phyloP scores from a whole-genome alignment of 768 basidiomycete genomes.

The Hemileccinum impolitum region DNA sequence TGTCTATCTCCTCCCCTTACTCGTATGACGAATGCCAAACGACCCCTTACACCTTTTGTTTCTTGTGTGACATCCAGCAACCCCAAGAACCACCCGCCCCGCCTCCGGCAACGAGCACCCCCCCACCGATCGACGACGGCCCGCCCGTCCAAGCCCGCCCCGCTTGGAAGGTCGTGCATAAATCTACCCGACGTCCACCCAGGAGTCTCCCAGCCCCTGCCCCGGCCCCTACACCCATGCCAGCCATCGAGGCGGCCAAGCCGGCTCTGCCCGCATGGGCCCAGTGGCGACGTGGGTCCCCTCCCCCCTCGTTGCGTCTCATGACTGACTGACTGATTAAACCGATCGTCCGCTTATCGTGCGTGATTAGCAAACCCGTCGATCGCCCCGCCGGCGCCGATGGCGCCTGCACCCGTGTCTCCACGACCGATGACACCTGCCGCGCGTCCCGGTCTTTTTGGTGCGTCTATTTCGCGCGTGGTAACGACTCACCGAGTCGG shows the following conservation, averaged over 20 bases:
- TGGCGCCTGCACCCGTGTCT: slow-evolving; percentile 31
- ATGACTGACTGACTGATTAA: too few species aligned
- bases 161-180: slow-evolving; percentile 73
- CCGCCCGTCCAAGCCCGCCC: slow-evolving; percentile 53
- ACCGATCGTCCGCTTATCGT: not conserved
- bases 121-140: slow-evolving; percentile 45
- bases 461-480: slow-evolving; percentile 33
- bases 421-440: slow-evolving; percentile 44
- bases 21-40: not conserved
- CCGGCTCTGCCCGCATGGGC: slow-evolving; percentile 73
- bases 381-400: slow-evolving; percentile 49
- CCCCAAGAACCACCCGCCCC: slow-evolving; percentile 35
- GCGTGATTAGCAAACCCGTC: slow-evolving; percentile 56
- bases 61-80: slow-evolving; percentile 16
- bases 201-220: slow-evolving; percentile 41
- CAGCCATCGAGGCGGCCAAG: slow-evolving; percentile 45
- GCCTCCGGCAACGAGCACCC: slow-evolving; percentile 38
- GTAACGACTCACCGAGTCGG: too few species aligned
- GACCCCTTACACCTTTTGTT: not conserved
- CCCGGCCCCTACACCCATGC: slow-evolving; percentile 28
- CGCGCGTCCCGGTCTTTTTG: slow-evolving; percentile 62
- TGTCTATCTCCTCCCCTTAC: not conserved
- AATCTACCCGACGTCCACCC: slow-evolving; percentile 51
- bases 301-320: too few species aligned
- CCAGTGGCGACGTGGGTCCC: slow-evolving; percentile 68